phyloP scores from a whole-genome alignment of 768 basidiomycete species.

The Hypsizygus marmoreus region DNA sequence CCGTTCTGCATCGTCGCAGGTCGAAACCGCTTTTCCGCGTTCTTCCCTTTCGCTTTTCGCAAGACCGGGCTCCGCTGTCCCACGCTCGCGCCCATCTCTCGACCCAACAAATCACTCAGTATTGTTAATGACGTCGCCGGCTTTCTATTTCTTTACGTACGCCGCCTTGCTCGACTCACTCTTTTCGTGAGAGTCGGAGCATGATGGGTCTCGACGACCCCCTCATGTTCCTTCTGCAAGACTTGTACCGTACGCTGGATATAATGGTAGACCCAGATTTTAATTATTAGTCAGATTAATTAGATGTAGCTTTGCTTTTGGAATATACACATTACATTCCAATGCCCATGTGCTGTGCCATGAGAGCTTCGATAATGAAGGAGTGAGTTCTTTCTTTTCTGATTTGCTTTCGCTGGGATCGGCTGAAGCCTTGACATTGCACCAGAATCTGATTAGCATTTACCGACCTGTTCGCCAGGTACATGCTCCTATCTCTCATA shows the following conservation, averaged over 20 bases:
- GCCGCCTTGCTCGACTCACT: slow-evolving; percentile 1
- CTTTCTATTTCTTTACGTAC: slow-evolving; percentile 9
- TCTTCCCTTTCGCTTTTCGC: neutral
- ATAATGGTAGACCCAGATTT: slow-evolving; percentile 11
- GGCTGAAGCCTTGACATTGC: too few relatives aligned
- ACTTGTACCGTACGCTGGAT: slow-evolving; percentile 15
- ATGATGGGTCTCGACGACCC: slow-evolving; percentile 11
- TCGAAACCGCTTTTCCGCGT: neutral
- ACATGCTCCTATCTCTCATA: too few relatives aligned
- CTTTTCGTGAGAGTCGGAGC: slow-evolving; percentile 9
- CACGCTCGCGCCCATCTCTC: slow-evolving; percentile 11
- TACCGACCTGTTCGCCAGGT: too few relatives aligned
- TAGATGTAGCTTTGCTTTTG: too few relatives aligned
- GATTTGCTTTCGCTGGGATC: too few relatives aligned
- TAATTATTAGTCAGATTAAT: too few relatives aligned
- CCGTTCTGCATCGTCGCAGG: neutral
- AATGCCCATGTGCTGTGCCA: too few relatives aligned
- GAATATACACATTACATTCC: too few relatives aligned
- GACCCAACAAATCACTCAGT: slow-evolving; percentile 16
- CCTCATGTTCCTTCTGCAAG: slow-evolving; percentile 11
- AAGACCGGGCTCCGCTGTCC: slow-evolving; percentile 1
- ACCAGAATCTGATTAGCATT: too few relatives aligned
- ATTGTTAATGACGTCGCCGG: slow-evolving; percentile 20
- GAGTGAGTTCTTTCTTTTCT: too few relatives aligned
- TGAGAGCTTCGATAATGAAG: too few relatives aligned